Evolutionary conservation across 1,284 basidiomycete genomes (phyloP).

Genomic region (Schizophyllum amplum): DNA sequence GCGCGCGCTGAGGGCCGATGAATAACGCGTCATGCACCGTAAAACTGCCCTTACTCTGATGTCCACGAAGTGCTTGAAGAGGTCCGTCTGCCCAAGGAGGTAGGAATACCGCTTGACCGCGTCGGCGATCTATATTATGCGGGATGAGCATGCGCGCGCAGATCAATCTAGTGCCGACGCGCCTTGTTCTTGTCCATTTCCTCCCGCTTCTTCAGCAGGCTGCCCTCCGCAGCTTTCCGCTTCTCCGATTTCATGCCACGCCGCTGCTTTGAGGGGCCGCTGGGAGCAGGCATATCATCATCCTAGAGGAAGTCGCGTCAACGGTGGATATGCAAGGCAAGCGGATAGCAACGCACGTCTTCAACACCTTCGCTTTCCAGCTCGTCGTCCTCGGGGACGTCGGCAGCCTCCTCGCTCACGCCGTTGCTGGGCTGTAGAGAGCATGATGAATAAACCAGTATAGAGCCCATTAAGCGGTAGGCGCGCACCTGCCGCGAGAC

Average conservation of each 20-base stretch:
- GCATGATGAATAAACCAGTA: slow-evolving; percentile 3
- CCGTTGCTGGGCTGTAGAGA: slow-evolving; percentile 66
- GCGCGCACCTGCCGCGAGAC: slow-evolving; percentile 65
- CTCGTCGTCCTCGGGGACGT: slow-evolving; percentile 67
- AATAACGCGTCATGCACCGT: neutral
- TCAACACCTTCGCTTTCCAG: slow-evolving; percentile 52
- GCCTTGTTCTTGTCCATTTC: slow-evolving; percentile 83
- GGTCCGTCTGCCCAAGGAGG: slow-evolving; percentile 89
- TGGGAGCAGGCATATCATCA: slow-evolving; percentile 1
- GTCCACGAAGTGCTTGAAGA: slow-evolving; percentile 95
- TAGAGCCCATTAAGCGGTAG: neutral
- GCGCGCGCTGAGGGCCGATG: slow-evolving; percentile 52
- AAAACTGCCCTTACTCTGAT: slow-evolving; percentile 59
- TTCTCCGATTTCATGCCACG: slow-evolving; percentile 48
- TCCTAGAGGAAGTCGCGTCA: slow-evolving; percentile 2
- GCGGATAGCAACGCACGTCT: slow-evolving; percentile 24
- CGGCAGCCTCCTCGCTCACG: slow-evolving; percentile 27
- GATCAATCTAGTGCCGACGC: slow-evolving; percentile 7
- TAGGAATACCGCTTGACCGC: slow-evolving; percentile 94
- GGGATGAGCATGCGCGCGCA: slow-evolving; percentile 9
- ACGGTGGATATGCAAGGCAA: slow-evolving; percentile 3
- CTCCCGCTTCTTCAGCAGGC: slow-evolving; percentile 59
- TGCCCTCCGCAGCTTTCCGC: slow-evolving; percentile 59
- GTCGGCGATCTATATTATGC: slow-evolving; percentile 62
- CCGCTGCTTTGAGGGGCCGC: slow-evolving; percentile 17